Percentiles rank a stretch among this genome's conserved stretches.
Conservation (phyloP, 495 filamentous ascomycete species). For the Neurospora sp. region DNA sequence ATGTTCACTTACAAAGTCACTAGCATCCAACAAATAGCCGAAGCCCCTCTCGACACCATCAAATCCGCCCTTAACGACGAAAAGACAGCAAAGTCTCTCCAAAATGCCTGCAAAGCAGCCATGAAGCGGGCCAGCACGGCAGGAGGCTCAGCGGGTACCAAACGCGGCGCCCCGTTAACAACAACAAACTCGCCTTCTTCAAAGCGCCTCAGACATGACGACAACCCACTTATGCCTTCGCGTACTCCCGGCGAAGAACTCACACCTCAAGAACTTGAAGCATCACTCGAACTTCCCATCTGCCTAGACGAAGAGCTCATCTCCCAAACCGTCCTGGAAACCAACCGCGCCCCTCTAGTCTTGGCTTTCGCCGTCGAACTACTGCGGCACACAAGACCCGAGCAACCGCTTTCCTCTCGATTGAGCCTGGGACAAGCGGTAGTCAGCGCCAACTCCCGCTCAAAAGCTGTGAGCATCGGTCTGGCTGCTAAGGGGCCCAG, state of each 20-base stretch:
- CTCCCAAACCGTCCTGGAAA: constrained; percentile 46
- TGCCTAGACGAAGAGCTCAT: constrained; percentile 49
- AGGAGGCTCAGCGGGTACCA: constrained; percentile 13
- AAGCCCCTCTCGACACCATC: constrained; percentile 42
- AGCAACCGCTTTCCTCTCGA: constrained; percentile 71
- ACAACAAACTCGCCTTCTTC: constrained; percentile 8
- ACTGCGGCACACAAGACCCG: constrained; percentile 68
- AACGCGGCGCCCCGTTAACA: constrained; percentile 22
- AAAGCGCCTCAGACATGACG: constrained; percentile 36
- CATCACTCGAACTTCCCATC: constrained; percentile 52
- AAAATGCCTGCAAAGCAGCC: constrained; percentile 57
- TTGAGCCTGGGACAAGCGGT: constrained; percentile 71
- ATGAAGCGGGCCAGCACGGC: constrained; percentile 29
- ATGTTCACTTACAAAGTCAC: background rate
- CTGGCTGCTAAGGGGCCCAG: constrained; percentile 49
- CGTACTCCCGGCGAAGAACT: constrained; percentile 20
- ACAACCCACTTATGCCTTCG: constrained; percentile 16
- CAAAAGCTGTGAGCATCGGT: constrained; percentile 64
- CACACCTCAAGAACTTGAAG: constrained; percentile 55
- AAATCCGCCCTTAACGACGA: constrained; percentile 55
- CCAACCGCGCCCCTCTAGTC: constrained; percentile 72
- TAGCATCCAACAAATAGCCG: constrained; percentile 54
- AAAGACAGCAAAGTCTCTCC: constrained; percentile 58
- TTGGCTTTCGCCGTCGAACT: constrained; percentile 69
- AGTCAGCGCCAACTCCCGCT: constrained; percentile 65